Conservation (phyloP, 495 filamentous ascomycete species). For the Aspergillus egyptiacus region DNA sequence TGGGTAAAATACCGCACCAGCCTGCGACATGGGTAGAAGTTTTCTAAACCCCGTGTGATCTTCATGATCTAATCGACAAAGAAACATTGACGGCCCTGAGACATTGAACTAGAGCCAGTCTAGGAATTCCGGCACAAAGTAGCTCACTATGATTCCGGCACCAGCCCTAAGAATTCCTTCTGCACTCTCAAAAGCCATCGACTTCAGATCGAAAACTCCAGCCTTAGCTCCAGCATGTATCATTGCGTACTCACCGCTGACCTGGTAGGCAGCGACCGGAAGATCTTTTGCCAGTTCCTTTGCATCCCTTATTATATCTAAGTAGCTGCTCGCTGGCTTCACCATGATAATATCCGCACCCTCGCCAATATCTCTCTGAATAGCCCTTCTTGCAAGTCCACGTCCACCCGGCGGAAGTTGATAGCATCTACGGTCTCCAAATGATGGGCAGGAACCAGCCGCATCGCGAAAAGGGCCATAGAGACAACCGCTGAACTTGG, state of each 20-base stretch:
- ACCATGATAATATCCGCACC: constrained; percentile 99
- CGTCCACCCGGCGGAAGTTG: constrained; percentile 88
- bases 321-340: constrained; percentile 87
- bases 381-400: constrained; percentile 89
- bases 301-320: constrained; percentile 94
- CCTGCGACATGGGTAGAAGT: no score
- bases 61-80: neutral
- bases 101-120: constrained; percentile 69
- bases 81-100: neutral
- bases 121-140: constrained; percentile 90
- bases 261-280: constrained; percentile 92
- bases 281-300: constrained; percentile 87
- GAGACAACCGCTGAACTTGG: constrained; percentile 92
- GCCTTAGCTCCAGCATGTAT: constrained; percentile 93
- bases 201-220: constrained; percentile 93
- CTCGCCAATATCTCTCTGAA: constrained; percentile 81
- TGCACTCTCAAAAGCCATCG: constrained; percentile 90
- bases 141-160: constrained; percentile 84
- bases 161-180: constrained; percentile 91
- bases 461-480: constrained; percentile 98
- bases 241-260: constrained; percentile 97
- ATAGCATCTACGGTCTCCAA: constrained; percentile 94
- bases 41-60: no score
- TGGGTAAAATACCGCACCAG: no score
- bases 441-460: constrained; percentile 84